These are phyloP conservation scores for Stentor coeruleus DNA, from an alignment of 73 alveolate species.

Conservation along the genomic window DNA sequence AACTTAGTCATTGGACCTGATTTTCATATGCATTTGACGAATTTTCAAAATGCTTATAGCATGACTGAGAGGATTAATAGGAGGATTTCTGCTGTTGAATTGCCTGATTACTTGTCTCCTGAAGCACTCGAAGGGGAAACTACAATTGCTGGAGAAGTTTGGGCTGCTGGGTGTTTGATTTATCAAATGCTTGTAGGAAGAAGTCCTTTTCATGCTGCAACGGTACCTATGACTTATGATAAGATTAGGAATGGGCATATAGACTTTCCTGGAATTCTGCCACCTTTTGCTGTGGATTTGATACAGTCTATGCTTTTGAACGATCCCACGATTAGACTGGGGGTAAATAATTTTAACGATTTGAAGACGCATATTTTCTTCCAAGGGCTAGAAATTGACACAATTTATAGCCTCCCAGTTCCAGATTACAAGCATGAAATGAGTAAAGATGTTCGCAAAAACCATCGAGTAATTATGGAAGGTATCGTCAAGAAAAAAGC, in stretches of 20 bases:
- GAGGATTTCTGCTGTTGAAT: constrained; percentile 40
- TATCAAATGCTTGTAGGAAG: constrained; percentile 41
- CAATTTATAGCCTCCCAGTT: background rate
- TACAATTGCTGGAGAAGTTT: constrained; percentile 34
- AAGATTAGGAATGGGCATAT: constrained; percentile 39
- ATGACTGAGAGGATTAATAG: background rate
- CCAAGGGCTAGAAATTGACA: constrained; percentile 25
- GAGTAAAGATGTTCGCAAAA: background rate
- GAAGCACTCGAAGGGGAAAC: constrained; percentile 48
- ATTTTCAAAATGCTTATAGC: constrained; percentile 32
- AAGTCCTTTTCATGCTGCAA: constrained; percentile 45
- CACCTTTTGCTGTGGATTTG: constrained; percentile 24
- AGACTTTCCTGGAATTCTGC: constrained; percentile 38
- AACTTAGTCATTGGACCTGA: constrained; percentile 32
- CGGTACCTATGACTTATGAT: constrained; percentile 26
- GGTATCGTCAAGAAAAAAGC: no score
- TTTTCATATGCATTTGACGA: constrained; percentile 45
- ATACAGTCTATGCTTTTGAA: background rate
- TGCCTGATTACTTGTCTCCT: constrained; percentile 54
- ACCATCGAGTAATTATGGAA: constrained; percentile 6
- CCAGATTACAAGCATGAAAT: constrained; percentile 19
- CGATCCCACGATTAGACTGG: constrained; percentile 27
- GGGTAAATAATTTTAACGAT: constrained; percentile 5
- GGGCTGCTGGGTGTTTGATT: constrained; percentile 53
- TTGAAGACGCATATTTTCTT: constrained; percentile 27